Percentiles rank a stretch among this genome's conserved stretches.
phyloP scores from a whole-genome alignment of 192 early-diverging fungal species.

The Mortierella alpina region DNA sequence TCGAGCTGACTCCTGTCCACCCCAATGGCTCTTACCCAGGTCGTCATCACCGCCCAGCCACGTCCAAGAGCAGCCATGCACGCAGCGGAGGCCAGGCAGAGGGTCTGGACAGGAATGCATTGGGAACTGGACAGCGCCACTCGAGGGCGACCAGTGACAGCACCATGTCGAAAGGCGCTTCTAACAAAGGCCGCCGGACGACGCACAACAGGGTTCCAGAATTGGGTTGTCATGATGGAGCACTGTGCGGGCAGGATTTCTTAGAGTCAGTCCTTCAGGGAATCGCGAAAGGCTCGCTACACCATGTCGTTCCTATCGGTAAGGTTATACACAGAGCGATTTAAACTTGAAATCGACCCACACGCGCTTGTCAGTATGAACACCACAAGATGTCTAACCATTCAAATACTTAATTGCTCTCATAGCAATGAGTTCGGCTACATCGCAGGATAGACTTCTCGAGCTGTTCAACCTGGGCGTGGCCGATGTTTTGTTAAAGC shows the following conservation, averaged over 20 bases:
- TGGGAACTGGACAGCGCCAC: slow-evolving; percentile 24
- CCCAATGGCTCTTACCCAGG: slow-evolving; percentile 19
- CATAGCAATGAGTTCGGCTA: slow-evolving; percentile 38
- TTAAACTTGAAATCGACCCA: background rate
- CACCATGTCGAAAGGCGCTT: slow-evolving; percentile 9
- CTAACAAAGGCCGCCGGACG: slow-evolving; percentile 5
- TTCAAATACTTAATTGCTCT: background rate
- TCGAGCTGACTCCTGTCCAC: slow-evolving; percentile 3
- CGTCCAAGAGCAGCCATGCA: background rate
- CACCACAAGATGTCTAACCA: too few species aligned
- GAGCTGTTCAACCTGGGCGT: slow-evolving; percentile 64
- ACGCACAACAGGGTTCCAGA: background rate
- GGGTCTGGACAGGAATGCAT: background rate
- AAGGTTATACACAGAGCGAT: background rate
- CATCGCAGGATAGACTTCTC: slow-evolving; percentile 54
- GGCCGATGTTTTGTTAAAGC: slow-evolving; percentile 67
- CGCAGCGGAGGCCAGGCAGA: slow-evolving; percentile 1
- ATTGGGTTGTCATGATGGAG: background rate
- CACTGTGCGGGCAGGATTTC: slow-evolving; percentile 42
- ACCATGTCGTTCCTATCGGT: slow-evolving; percentile 54
- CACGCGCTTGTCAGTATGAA: background rate
- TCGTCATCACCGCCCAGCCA: slow-evolving; percentile 1
- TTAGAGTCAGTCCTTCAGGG: slow-evolving; percentile 37
- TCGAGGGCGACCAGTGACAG: slow-evolving; percentile 29
- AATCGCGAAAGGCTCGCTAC: slow-evolving; percentile 38